Evolutionary conservation across 192 early-diverging fungal species (phyloP), one percentile per base, ranked within the genome.

Genomic region (Mortierella hygrophila): DNA sequence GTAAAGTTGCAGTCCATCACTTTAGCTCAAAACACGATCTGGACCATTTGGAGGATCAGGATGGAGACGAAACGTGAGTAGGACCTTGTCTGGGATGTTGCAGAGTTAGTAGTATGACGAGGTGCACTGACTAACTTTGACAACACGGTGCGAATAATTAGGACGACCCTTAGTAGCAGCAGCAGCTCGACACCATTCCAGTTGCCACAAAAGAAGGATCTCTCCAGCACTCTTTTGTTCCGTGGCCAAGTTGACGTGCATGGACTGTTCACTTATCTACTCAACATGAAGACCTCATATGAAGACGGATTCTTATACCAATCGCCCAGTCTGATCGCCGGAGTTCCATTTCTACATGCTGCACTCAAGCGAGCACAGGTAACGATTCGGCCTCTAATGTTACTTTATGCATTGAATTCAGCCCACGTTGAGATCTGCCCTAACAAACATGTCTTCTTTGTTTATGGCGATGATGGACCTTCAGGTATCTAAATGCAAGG

Each of bases 11-110:
- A 5, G 54, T 86, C 0, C 63, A 78, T 20, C 65, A 72, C 65
- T 81, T 86, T 40, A 86, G 79, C 69, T 77, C 84, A 1, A 86
- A 86, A 35, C 74, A 78, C 21, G 84, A 86, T 70, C n/a, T 86
- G 46, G 75, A 77, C 15, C 38, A 72, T 38, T 70, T 74, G 35
- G 79, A 70, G 0, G 69, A 78, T 38, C 38, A 46, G 11, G 69
- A 70, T 42, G 18, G 44, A 40, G 44, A 65, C 18, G 40, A 47
- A n/a, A 41, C 13, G 42, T 46, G 29, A 41, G 41, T 46, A 23
- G 7, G 21, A 29, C 9, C 4, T 18, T 21, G 1, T 35, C 2
- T 5, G 6, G 38, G 38, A 23, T 35, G 20, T n/a, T 23, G 40
- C 8, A n/a, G 21, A 16, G 20, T 23, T n/a, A 70, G 10, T 16